These are phyloP conservation scores for Myriosclerotinia duriaeana DNA, from an alignment of 2,329 filamentous ascomycete species.

Conservation along the genomic window DNA sequence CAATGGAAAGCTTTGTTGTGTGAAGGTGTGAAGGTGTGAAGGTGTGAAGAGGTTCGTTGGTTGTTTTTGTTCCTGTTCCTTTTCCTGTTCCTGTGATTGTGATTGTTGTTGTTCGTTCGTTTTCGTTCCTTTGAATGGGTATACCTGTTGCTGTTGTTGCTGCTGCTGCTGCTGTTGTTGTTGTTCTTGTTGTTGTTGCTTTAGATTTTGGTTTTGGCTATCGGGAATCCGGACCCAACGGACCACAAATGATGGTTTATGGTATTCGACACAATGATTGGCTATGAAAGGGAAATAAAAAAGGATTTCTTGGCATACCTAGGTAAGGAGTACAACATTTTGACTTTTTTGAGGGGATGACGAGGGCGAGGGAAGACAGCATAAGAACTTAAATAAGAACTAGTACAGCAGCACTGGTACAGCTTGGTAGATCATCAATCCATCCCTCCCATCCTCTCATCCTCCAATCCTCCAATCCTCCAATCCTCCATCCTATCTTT, in stretches of 20 bases:
- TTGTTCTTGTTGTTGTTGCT: background rate
- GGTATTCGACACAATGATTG: slow-evolving; percentile 5
- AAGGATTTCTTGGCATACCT: slow-evolving; percentile 1
- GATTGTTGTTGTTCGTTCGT: background rate
- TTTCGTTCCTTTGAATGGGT: slow-evolving; percentile 8
- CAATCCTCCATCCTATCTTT: background rate
- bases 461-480: background rate
- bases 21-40: background rate
- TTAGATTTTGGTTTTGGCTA: slow-evolving; percentile 13
- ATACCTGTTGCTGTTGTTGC: background rate
- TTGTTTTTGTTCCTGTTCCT: background rate
- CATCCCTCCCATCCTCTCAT: background rate
- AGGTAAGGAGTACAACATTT: background rate
- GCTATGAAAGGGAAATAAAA: background rate
- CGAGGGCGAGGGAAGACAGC: slow-evolving; percentile 1
- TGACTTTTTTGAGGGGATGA: background rate
- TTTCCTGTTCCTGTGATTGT: background rate
- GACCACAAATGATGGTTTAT: background rate
- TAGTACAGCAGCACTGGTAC: background rate
- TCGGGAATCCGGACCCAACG: slow-evolving; percentile 4
- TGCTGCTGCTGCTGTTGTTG: background rate
- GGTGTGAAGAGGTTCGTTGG: background rate
- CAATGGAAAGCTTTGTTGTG: background rate
- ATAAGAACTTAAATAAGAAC: background rate
- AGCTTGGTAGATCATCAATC: background rate